phyloP scores from a whole-genome alignment of 371 early-diverging fungal genomes.

The Mucor lusitanicus region DNA sequence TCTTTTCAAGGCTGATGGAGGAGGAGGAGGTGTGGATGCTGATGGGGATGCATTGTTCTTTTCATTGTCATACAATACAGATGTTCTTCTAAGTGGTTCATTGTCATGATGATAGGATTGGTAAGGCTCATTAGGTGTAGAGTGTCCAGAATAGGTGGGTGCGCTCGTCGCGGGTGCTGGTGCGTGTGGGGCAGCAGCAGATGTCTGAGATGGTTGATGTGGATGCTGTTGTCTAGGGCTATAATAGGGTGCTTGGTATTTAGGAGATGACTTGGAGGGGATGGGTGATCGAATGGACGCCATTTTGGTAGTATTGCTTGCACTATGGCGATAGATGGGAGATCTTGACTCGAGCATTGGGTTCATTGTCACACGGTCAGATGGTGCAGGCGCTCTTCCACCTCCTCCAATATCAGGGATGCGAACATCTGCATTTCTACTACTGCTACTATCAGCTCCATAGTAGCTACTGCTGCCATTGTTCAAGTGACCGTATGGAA shows the following conservation, averaged over 20 bases:
- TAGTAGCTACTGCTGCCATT: neutral
- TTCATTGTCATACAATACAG: constrained; percentile 25
- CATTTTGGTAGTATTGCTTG: constrained; percentile 6
- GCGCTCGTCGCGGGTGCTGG: neutral
- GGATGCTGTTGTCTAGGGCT: neutral
- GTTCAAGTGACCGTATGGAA: constrained; percentile 10
- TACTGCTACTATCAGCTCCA: neutral
- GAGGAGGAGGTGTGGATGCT: neutral
- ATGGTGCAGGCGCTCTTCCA: constrained; percentile 35
- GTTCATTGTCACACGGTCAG: constrained; percentile 38
- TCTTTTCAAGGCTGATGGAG: neutral
- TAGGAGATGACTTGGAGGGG: constrained; percentile 23
- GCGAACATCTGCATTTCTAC: constrained; percentile 25
- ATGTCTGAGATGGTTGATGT: neutral
- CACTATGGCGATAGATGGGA: constrained; percentile 10
- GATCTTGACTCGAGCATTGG: constrained; percentile 29
- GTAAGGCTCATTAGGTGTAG: neutral
- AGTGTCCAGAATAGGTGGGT: neutral
- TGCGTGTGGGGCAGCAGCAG: neutral
- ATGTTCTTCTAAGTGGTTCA: constrained; percentile 28
- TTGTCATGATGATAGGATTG: neutral
- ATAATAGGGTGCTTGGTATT: constrained; percentile 3
- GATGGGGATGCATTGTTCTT: neutral
- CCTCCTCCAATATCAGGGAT: constrained; percentile 41
- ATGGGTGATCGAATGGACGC: constrained; percentile 21